A percentile compares a stretch with the other conserved stretches of the same genome.
Conservation (phyloP, 768 basidiomycete species). For the Lanmaoa pseudosensibilis region DNA sequence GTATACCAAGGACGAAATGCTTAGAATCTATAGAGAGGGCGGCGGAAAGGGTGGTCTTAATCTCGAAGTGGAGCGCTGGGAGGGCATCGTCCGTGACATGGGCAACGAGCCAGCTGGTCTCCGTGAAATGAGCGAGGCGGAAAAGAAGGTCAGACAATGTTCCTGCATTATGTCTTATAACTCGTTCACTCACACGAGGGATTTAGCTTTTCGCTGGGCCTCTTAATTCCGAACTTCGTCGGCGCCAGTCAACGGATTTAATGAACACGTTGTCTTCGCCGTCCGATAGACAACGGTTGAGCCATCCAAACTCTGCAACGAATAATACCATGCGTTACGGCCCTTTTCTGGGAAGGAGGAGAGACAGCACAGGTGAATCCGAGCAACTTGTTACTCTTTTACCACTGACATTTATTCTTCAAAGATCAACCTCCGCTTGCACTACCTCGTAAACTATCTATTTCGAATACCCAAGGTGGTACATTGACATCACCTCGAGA, state of each 20-base stretch:
- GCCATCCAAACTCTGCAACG: slow-evolving; percentile 47
- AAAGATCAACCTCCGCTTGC: slow-evolving; percentile 59
- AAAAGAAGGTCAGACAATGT: slow-evolving; percentile 74
- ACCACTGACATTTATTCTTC: slow-evolving; percentile 13
- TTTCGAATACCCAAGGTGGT: slow-evolving; percentile 55
- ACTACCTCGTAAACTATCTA: slow-evolving; percentile 66
- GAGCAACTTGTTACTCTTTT: not conserved
- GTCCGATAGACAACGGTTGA: slow-evolving; percentile 60
- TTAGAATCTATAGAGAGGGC: slow-evolving; percentile 80
- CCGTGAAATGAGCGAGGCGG: slow-evolving; percentile 77
- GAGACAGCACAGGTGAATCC: slow-evolving; percentile 65
- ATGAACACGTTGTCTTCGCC: slow-evolving; percentile 59
- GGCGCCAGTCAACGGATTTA: slow-evolving; percentile 78
- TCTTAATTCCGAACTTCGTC: slow-evolving; percentile 85
- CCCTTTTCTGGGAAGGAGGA: slow-evolving; percentile 54
- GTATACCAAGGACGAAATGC: slow-evolving; percentile 83
- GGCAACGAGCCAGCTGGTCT: slow-evolving; percentile 70
- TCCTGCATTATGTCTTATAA: slow-evolving; percentile 7
- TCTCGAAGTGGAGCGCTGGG: slow-evolving; percentile 86
- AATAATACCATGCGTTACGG: slow-evolving; percentile 64
- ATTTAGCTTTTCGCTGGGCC: slow-evolving; percentile 72
- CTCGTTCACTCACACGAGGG: slow-evolving; percentile 30
- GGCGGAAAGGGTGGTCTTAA: slow-evolving; percentile 72
- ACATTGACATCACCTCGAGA: slow-evolving; percentile 62
- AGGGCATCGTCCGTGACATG: slow-evolving; percentile 80